These are phyloP conservation scores for Hortiboletus rubellus DNA, from an alignment of 1,284 basidiomycete species.

Conservation along the genomic window DNA sequence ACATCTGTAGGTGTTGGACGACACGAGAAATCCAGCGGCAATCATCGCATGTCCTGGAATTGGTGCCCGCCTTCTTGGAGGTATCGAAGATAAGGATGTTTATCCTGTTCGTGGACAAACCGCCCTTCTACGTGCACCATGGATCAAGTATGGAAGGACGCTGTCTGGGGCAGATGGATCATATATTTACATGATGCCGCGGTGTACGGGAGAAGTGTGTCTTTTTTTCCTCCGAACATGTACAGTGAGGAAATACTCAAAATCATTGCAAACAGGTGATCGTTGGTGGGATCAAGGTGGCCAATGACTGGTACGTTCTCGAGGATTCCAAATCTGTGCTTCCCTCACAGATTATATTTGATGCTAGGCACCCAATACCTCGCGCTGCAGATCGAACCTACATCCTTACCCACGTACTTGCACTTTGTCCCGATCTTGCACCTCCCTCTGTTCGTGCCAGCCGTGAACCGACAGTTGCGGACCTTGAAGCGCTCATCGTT, in stretches of 20 bases:
- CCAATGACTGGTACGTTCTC: conserved; percentile 59
- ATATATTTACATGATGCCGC: conserved; percentile 72
- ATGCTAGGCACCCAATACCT: conserved; percentile 51
- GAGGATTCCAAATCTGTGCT: background rate
- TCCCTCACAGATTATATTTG: background rate
- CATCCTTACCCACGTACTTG: conserved; percentile 59
- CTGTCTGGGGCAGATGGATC: conserved; percentile 47
- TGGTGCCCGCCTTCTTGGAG: conserved; percentile 73
- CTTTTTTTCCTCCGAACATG: background rate
- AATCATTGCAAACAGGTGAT: conserved; percentile 46
- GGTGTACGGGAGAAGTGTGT: conserved; percentile 63
- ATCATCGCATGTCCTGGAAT: conserved; percentile 66
- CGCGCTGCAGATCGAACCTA: conserved; percentile 59
- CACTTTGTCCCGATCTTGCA: conserved; percentile 65
- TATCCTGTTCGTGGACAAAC: conserved; percentile 88
- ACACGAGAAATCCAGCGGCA: conserved; percentile 31
- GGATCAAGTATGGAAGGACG: conserved; percentile 64
- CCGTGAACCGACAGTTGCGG: conserved; percentile 57
- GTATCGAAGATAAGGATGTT: conserved; percentile 71
- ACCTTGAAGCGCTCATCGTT: conserved; percentile 60
- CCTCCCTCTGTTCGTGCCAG: conserved; percentile 53
- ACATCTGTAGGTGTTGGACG: conserved; percentile 16
- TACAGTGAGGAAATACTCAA: background rate
- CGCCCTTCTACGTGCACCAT: conserved; percentile 73
- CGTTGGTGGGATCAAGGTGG: conserved; percentile 62